phyloP scores from a whole-genome alignment of 371 early-diverging fungal genomes.

The Haplosporangium sp. region DNA sequence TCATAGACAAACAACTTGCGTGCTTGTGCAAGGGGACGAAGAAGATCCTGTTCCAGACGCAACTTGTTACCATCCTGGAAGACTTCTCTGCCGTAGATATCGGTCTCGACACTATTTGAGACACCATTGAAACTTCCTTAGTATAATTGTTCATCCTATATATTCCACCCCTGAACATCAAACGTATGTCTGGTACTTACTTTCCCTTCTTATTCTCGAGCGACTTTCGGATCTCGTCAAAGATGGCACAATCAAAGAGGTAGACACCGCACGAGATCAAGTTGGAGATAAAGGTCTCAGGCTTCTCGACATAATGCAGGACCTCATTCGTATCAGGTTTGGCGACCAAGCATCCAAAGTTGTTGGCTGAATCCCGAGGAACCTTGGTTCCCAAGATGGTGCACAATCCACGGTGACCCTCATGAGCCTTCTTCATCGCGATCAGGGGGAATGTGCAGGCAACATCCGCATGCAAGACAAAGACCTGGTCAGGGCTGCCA shows the following conservation, averaged over 20 bases:
- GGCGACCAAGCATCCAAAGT: conserved; percentile 94
- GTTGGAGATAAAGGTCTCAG: conserved; percentile 93
- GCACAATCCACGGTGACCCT: conserved; percentile 79
- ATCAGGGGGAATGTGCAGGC: conserved; percentile 92
- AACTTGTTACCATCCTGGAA: conserved; percentile 75
- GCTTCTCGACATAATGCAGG: conserved; percentile 97
- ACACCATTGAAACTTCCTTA: neutral
- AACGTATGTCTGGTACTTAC: conserved; percentile 25
- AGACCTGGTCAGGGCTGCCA: conserved; percentile 90
- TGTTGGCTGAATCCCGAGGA: conserved; percentile 77
- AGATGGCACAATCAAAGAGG: conserved; percentile 87
- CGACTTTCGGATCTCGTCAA: conserved; percentile 85
- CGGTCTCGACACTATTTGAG: conserved; percentile 47
- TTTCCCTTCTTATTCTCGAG: conserved; percentile 71
- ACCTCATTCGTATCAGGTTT: conserved; percentile 87
- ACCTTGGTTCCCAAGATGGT: conserved; percentile 90
- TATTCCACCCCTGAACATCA: neutral
- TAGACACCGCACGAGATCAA: conserved; percentile 95
- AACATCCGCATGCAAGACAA: conserved; percentile 96
- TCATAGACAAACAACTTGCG: conserved; percentile 85
- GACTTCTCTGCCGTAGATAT: conserved; percentile 57
- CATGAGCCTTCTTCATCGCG: conserved; percentile 87
- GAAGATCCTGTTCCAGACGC: conserved; percentile 91
- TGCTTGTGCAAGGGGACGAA: conserved; percentile 84
- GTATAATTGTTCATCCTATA: neutral